Base-by-base conservation (phyloP, 2,329 filamentous ascomycete genomes). In the Byssochlamys sp. region DNA sequence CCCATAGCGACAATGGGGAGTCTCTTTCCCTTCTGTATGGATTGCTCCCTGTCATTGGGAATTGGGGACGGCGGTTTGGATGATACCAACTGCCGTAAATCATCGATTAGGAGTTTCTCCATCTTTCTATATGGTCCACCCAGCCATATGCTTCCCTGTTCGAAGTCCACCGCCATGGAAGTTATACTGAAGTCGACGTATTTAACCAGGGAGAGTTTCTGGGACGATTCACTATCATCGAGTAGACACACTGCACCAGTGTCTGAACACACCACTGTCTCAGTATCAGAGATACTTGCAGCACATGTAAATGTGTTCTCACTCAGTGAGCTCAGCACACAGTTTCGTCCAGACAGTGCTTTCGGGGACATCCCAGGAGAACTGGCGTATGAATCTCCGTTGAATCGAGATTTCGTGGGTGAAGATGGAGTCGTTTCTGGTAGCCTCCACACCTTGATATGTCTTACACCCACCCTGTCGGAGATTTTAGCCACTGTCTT, bases 371-470 rank as follows among this genome's bases (percentile, higher is more conserved):
- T 77, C 69, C 62, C 75, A 59, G 60, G 69, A 57, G 67, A 66
- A 68, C 65, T 69, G 65, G 52, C 69, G 62, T 56, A 58, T 5
- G 62, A 61, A 26, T 75, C 75, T n/a, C 60, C 59, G 61, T 65
- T 71, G 67, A 83, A 80, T 61, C 81, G 83, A 67, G 81, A 72
- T 68, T 89, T 90, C 7, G 80, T 77, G 1, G 88, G 87, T 25
- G 87, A 87, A 4, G 75, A 74, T 19, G 79, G 75, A 49, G 69
- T 77, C 57, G 67, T 75, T 27, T 92, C 90, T 35, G 94, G 89
- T 10, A 94, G 81, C 63, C 87, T 86, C 94, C 94, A 99, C 54
- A 95, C 83, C 73, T 96, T 97, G 71, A 96, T 84, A 74, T 96
- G 92, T 27, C 94, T 85, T 55, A 94, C 88, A 12, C 94, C 94